A percentile compares a stretch with the other conserved stretches of the same genome.
These are phyloP conservation scores for Oryza meridionalis DNA, from an alignment of 176 grass and related monocot genomes.

Conservation along the genomic window DNA sequence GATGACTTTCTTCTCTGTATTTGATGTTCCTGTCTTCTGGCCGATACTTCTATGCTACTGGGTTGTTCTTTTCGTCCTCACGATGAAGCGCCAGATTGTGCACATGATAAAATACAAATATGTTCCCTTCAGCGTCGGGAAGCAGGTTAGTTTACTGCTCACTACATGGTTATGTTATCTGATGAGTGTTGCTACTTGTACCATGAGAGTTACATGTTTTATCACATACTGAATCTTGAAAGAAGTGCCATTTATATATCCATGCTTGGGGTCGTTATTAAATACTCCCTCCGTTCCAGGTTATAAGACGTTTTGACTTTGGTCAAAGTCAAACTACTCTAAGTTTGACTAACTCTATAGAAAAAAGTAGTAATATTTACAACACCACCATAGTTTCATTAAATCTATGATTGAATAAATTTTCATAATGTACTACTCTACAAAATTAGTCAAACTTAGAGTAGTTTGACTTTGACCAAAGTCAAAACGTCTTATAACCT, in stretches of 20 bases:
- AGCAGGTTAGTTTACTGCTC: slow-evolving; percentile 62
- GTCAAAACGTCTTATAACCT: too few species aligned
- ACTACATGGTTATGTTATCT: not conserved
- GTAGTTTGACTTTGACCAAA: too few species aligned
- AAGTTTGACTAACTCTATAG: too few species aligned
- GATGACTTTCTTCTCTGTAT: slow-evolving; percentile 97
- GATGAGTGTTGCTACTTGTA: not conserved
- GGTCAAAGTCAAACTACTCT: too few species aligned
- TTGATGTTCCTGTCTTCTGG: slow-evolving; percentile 97
- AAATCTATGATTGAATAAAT: too few species aligned
- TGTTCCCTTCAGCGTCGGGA: slow-evolving; percentile 74
- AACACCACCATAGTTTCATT: too few species aligned
- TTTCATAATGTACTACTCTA: too few species aligned
- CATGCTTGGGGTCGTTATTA: not conserved
- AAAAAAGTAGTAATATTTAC: too few species aligned
- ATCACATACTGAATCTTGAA: not conserved
- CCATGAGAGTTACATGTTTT: not conserved
- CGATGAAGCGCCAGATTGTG: slow-evolving; percentile 94
- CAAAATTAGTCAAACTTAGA: too few species aligned
- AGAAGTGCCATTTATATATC: not conserved
- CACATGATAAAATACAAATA: slow-evolving; percentile 97
- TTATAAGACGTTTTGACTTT: too few species aligned
- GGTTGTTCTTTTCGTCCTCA: slow-evolving; percentile 88
- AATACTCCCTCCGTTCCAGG: too few species aligned
- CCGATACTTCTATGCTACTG: slow-evolving; percentile 93